These are phyloP conservation scores for Glebionis coronaria DNA, from an alignment of 129 eudicot species.

Conservation along the genomic window DNA sequence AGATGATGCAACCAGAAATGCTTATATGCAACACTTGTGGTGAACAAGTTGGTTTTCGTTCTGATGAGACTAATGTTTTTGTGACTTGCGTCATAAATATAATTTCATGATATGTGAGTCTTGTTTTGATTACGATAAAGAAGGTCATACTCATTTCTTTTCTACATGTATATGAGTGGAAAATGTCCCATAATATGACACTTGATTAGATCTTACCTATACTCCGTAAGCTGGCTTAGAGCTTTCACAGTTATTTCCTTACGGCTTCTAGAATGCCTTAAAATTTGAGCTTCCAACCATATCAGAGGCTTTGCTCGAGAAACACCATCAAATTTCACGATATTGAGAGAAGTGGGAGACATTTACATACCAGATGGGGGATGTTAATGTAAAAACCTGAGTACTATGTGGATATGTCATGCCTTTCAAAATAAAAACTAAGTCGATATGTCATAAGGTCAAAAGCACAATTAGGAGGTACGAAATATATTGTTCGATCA, in stretches of 20 bases:
- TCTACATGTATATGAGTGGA: not conserved
- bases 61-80: no score
- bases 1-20: no score
- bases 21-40: no score
- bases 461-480: slow-evolving; percentile 98
- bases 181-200: not conserved
- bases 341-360: slow-evolving; percentile 2
- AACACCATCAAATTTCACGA: slow-evolving; percentile 4
- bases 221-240: slow-evolving; percentile 97
- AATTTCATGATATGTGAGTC: no score
- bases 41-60: no score
- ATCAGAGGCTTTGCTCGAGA: slow-evolving; percentile 91
- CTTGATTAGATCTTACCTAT: slow-evolving; percentile 46
- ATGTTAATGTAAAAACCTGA: slow-evolving; percentile 49
- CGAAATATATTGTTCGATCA: slow-evolving; percentile 87
- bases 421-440: no score
- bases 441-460: slow-evolving; percentile 98
- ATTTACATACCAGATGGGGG: not conserved
- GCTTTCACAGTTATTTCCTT: slow-evolving; percentile 79
- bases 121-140: no score
- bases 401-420: no score
- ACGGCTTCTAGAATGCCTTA: slow-evolving; percentile 94
- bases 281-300: slow-evolving; percentile 98
- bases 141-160: no score
- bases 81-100: no score